Percentiles rank a stretch among this genome's conserved stretches.
Evolutionary conservation across 2,329 filamentous ascomycete genomes (phyloP).

Genomic region (Coniochaeta ligniaria): DNA sequence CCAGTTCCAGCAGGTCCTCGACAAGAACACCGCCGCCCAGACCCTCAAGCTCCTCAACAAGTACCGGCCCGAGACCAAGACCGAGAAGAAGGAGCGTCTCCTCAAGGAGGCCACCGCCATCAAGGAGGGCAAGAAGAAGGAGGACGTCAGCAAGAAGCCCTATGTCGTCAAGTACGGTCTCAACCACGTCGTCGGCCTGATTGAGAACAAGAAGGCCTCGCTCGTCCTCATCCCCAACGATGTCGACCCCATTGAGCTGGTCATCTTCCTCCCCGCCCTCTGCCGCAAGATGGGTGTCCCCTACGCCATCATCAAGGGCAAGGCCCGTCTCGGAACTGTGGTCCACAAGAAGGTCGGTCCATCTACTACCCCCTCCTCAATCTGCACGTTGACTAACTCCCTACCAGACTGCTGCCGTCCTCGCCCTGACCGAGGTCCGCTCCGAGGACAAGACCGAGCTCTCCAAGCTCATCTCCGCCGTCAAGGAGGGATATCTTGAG

Average conservation of each 20-base stretch:
- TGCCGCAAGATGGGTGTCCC: slow-evolving; percentile 99
- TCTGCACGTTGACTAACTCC: background rate
- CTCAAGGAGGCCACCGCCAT: slow-evolving; percentile 97
- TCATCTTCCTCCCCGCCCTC: slow-evolving; percentile 97
- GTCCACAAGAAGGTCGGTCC: slow-evolving; percentile 90
- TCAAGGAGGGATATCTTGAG: slow-evolving; percentile 98
- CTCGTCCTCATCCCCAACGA: slow-evolving; percentile 99
- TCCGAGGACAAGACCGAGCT: slow-evolving; percentile 98
- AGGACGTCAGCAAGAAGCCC: slow-evolving; percentile 99
- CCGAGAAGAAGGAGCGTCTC: slow-evolving; percentile 99
- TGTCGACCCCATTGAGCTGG: slow-evolving; percentile 98
- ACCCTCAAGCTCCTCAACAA: slow-evolving; percentile 99
- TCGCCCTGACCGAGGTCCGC: slow-evolving; percentile 94
- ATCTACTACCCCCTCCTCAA: background rate
- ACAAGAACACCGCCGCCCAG: slow-evolving; percentile 94
- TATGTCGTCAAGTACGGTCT: slow-evolving; percentile 99
- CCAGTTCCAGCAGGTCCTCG: slow-evolving; percentile 96
- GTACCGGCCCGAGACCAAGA: slow-evolving; percentile 98
- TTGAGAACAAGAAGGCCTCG: slow-evolving; percentile 99
- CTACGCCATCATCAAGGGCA: slow-evolving; percentile 99
- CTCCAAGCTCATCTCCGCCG: slow-evolving; percentile 87
- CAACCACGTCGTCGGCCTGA: slow-evolving; percentile 96
- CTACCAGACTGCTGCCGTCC: slow-evolving; percentile 85
- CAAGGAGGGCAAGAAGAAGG: slow-evolving; percentile 99
- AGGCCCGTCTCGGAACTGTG: slow-evolving; percentile 96